Base-by-base conservation (phyloP, 2,329 filamentous ascomycete species). In the Aotearoamyces nothofagi region DNA sequence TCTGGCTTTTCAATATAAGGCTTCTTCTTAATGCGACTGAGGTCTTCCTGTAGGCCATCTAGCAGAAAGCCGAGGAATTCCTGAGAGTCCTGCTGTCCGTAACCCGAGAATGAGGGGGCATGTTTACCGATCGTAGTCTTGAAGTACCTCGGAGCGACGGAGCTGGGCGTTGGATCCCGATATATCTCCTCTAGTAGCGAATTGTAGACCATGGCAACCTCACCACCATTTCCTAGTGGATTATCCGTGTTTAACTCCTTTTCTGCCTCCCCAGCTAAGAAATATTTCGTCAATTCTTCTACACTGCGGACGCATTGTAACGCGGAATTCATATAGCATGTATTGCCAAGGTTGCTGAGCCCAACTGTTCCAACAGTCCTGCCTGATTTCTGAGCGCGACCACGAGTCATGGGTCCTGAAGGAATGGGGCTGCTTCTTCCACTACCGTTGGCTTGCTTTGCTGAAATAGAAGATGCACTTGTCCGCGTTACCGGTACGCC, bases 271-370 rank as follows among this genome's bases (percentile, higher is more conserved):
- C 74, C 66, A 28, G 69, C 63, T 27, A 94, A 54, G 53, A 98
- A 96, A 53, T 93, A 98, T 45, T 84, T 76, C 4, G 83, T 87
- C 38, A 98, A 58, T 53, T 98, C 90, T 47, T 93, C 82, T 0
- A 94, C 84, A 42, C 82, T 92, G 28, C 87, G 75, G 29, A 98
- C 71, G 50, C 90, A 98, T 50, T 98, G 90, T 31, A 96, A 61
- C 7, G 90, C 90, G 13, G 87, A 93, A 53, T 96, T 96, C 86
- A 96, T 94, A 57, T 98, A 98, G 55, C 90, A 98, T 0, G 90
- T 96, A 46, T 98, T 98, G 27, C 90, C 90, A 9, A 98, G 59
- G 46, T 98, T 98, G 38, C 70, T 73, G 29, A 98, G 59, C 17
- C 90, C 90, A 23, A 86, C 79, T 22, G 76, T 78, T 17, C 90